Percentiles rank a stretch among this genome's conserved stretches.
phyloP scores from a whole-genome alignment of 164 flowering plant species.

The Stephania japonica region DNA sequence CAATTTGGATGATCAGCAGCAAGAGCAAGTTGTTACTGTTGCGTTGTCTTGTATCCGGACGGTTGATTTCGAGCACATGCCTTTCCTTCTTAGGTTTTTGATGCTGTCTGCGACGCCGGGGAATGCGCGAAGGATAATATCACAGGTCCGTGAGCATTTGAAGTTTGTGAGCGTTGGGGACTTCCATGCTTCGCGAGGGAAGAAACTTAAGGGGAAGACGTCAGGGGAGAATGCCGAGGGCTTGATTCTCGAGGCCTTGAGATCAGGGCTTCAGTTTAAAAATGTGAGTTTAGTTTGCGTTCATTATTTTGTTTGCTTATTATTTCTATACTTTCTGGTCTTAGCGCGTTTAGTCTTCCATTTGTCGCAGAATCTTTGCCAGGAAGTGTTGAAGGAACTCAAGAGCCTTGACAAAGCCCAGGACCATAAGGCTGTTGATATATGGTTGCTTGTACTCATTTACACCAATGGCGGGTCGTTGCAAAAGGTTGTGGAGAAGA shows the following conservation, averaged over 20 bases:
- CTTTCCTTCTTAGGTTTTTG: constrained; percentile 64
- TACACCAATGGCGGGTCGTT: constrained; percentile 54
- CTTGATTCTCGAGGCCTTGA: constrained; percentile 58
- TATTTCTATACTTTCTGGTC: background rate
- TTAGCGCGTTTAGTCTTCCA: background rate
- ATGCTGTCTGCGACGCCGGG: constrained; percentile 56
- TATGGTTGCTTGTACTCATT: constrained; percentile 73
- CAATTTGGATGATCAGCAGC: constrained; percentile 57
- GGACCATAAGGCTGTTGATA: constrained; percentile 73
- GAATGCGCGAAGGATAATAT: constrained; percentile 59
- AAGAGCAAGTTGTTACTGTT: constrained; percentile 66
- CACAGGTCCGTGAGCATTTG: constrained; percentile 60
- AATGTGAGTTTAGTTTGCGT: constrained; percentile 34
- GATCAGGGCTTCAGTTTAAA: constrained; percentile 69
- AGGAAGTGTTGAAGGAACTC: constrained; percentile 66
- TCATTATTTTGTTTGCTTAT: background rate
- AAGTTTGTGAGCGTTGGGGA: constrained; percentile 46
- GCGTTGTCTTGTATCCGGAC: constrained; percentile 75
- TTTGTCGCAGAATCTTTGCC: constrained; percentile 46
- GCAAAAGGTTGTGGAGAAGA: constrained; percentile 50
- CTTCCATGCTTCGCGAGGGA: constrained; percentile 24
- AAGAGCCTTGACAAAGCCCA: constrained; percentile 45
- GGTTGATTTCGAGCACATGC: constrained; percentile 58
- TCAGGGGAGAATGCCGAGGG: constrained; percentile 41
- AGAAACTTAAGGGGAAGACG: constrained; percentile 60